Base-by-base conservation (phyloP, 1,139 yeast species). In the Candida sp. region DNA sequence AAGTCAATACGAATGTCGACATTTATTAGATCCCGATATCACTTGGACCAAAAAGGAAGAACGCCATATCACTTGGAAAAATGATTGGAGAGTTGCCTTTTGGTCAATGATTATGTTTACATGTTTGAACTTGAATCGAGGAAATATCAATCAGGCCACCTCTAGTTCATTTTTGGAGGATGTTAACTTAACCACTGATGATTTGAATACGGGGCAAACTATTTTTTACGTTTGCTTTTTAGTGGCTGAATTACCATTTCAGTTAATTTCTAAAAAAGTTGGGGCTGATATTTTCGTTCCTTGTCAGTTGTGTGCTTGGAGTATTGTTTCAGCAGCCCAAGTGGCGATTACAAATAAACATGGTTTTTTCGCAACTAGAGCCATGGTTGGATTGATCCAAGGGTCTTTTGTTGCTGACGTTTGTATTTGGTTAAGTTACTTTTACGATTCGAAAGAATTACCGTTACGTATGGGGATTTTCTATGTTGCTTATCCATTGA, bases 201-300 rank as follows among this genome's bases (percentile, higher is more conserved):
- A 65, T 45, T 58, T 55, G 45, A 66, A 66, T 43, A 47, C 58
- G 15, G 71, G 69, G 8, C 55, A 55, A 22, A 65, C 70, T 6
- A 55, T 66, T 36, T 63, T 61, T 43, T 58, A 61, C 45, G 66
- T 64, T n/a, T 53, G 68, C 33, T 66, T 66, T 40, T 55, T 66
- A 39, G 52, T 54, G 5, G 65, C 69, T 2, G 71, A 66, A 45
- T 52, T 66, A 38, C 71, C 71, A 0, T 60, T 66, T 30, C 67
- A 66, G 41, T 59, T 66, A 46, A 45, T 62, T 23, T 62, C 69
- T 9, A 66, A 66, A 46, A 57, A 56, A 47, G 38, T 65, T 19
- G 70, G 71, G 2, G 63, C 70, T n/a, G 70, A 65, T 52, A 49
- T 57, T 11, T 65, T 66, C 57, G 63, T 64, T 39, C 69, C 69